Evolutionary conservation across 495 filamentous ascomycete genomes (phyloP).

Genomic region (Penicillium coprophilum): DNA sequence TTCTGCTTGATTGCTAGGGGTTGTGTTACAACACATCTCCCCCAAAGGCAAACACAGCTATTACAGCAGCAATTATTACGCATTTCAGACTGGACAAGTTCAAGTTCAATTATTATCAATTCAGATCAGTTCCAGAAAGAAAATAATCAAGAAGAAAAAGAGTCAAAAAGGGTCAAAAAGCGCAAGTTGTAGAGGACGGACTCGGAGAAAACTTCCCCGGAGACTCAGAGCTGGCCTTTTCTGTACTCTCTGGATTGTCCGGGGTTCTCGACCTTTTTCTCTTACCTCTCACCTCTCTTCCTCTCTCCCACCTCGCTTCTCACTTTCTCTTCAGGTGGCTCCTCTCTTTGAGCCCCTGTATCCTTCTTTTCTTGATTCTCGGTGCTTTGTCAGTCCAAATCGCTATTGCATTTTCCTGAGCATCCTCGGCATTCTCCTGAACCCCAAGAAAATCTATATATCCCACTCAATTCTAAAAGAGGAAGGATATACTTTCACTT

Average conservation of each 20-base stretch:
- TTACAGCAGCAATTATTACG: not conserved
- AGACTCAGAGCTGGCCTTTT: conserved; percentile 36
- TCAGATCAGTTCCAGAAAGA: not conserved
- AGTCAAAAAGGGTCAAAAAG: not conserved
- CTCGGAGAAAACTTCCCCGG: conserved; percentile 36
- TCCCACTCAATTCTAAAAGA: conserved; percentile 11
- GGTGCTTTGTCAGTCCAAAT: conserved; percentile 14
- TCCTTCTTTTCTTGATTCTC: conserved; percentile 17
- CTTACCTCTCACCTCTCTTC: conserved; percentile 16
- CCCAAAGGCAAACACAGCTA: not conserved
- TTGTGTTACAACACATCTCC: not conserved
- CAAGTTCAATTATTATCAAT: not conserved
- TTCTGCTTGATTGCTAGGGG: not conserved
- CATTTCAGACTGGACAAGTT: not conserved
- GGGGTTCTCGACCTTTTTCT: conserved; percentile 34
- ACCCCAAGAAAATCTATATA: conserved; percentile 2
- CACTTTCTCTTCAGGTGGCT: conserved; percentile 14
- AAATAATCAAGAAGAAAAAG: not conserved
- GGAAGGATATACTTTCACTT: conserved; percentile 6
- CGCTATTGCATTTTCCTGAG: conserved; percentile 10
- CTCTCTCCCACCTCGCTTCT: conserved; percentile 12
- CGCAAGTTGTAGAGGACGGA: conserved; percentile 7
- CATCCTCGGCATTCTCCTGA: conserved; percentile 10
- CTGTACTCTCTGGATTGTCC: conserved; percentile 28
- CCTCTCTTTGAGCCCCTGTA: conserved; percentile 19